Evolutionary conservation across 1,284 basidiomycete genomes (phyloP).

Genomic region (Ganoderma multipileum): DNA sequence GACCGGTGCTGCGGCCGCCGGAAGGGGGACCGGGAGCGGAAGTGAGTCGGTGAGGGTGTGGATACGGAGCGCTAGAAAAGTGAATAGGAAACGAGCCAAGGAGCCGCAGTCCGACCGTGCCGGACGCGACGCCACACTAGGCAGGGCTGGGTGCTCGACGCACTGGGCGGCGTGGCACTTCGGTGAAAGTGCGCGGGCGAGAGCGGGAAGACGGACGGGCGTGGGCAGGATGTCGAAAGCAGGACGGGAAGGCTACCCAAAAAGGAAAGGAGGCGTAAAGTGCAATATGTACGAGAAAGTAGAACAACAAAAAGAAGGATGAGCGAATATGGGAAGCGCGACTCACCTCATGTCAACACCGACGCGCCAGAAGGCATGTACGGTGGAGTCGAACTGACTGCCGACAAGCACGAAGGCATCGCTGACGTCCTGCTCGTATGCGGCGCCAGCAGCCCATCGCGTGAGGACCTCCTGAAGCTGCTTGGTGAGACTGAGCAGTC

Average conservation of each 20-base stretch:
- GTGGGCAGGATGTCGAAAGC: neutral
- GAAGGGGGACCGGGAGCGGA: conserved; percentile 15
- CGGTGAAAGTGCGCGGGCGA: conserved; percentile 13
- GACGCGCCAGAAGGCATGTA: conserved; percentile 80
- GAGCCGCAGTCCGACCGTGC: conserved; percentile 22
- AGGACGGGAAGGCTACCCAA: conserved; percentile 1
- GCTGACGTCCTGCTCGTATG: conserved; percentile 84
- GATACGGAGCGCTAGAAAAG: conserved; percentile 9
- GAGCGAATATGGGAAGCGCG: neutral
- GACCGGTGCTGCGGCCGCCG: conserved; percentile 23
- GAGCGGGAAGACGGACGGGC: neutral
- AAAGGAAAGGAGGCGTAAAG: conserved; percentile 3
- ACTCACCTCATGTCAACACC: conserved; percentile 84
- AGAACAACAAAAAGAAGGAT: conserved; percentile 8
- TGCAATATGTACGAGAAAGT: conserved; percentile 15
- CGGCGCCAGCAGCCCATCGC: conserved; percentile 75
- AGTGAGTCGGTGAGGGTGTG: conserved; percentile 11
- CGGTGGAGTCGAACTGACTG: conserved; percentile 89
- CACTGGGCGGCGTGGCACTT: conserved; percentile 13
- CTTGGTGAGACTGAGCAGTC: conserved; percentile 87
- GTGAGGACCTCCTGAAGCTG: conserved; percentile 83
- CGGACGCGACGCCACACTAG: conserved; percentile 17
- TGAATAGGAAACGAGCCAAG: conserved; percentile 16
- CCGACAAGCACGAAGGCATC: conserved; percentile 94
- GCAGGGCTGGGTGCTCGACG: neutral